Conservation (phyloP, 345 rosid genomes). For the Linum usitatissimum region DNA sequence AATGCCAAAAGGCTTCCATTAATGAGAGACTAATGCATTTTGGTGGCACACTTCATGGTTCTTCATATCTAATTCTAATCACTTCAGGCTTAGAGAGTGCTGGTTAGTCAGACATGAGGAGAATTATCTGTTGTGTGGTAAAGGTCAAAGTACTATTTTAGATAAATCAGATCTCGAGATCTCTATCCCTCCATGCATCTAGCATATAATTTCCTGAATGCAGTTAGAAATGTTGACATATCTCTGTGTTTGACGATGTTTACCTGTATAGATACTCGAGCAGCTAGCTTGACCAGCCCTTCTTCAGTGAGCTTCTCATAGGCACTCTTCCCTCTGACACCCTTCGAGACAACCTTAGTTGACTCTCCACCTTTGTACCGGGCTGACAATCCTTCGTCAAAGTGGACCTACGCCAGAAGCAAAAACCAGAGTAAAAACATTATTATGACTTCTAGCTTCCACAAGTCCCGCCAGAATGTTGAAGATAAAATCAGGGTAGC, state of each 20-base stretch:
- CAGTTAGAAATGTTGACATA: background rate
- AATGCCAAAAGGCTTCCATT: too few species aligned
- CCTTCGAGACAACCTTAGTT: constrained; percentile 55
- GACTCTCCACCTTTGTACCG: constrained; percentile 66
- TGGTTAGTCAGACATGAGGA: too few species aligned
- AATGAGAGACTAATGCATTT: too few species aligned
- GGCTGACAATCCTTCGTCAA: constrained; percentile 85
- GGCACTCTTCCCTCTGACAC: constrained; percentile 66
- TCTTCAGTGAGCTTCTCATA: constrained; percentile 76
- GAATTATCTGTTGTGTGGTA: too few species aligned
- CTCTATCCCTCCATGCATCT: background rate
- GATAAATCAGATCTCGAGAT: background rate
- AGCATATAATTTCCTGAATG: background rate
- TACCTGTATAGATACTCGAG: constrained; percentile 86
- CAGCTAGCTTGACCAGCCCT: constrained; percentile 75
- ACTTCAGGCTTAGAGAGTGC: too few species aligned
- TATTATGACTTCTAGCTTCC: too few species aligned
- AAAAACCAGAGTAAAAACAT: constrained; percentile 7
- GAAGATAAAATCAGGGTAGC: too few species aligned
- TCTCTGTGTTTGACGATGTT: background rate
- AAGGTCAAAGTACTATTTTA: too few species aligned
- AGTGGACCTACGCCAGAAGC: constrained; percentile 57
- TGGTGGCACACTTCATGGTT: too few species aligned
- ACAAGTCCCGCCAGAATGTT: too few species aligned
- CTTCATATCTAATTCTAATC: too few species aligned